Percentiles rank a stretch among this genome's conserved stretches.
Conservation (phyloP, 352 stramenopile species). For the Lagenidium sp. region DNA sequence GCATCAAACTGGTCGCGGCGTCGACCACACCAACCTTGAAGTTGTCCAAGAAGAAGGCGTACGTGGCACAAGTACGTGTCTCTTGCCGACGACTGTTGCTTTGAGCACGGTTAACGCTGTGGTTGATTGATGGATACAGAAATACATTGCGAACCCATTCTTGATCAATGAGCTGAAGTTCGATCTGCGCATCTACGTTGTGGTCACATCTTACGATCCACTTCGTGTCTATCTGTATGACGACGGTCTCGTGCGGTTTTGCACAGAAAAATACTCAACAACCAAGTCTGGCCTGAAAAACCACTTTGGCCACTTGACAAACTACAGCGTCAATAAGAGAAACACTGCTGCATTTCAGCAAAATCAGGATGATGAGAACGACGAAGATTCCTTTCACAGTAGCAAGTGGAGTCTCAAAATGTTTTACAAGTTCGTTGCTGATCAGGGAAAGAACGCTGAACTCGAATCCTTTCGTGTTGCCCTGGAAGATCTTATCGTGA, state of each 20-base stretch:
- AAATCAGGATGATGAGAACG: constrained; percentile 47
- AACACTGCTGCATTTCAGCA: constrained; percentile 64
- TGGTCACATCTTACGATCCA: constrained; percentile 82
- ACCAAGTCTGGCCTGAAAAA: constrained; percentile 60
- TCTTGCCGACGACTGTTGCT: too few species aligned
- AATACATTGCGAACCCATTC: constrained; percentile 72
- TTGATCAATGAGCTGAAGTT: constrained; percentile 89
- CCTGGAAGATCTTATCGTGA: constrained; percentile 81
- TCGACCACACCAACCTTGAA: constrained; percentile 29
- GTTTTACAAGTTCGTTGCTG: constrained; percentile 35
- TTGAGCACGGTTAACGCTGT: too few species aligned
- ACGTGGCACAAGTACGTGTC: constrained; percentile 45
- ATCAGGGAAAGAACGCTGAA: constrained; percentile 26
- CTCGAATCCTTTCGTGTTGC: constrained; percentile 24
- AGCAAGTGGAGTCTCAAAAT: constrained; percentile 82
- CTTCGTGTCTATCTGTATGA: constrained; percentile 81
- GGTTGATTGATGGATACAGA: too few species aligned
- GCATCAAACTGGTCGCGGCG: constrained; percentile 62
- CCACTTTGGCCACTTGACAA: constrained; percentile 86
- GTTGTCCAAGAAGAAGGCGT: constrained; percentile 60
- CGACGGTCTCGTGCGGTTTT: constrained; percentile 85
- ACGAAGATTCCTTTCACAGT: constrained; percentile 24
- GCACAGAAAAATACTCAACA: constrained; percentile 71
- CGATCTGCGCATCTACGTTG: constrained; percentile 87
- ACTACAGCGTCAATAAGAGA: constrained; percentile 91